Evolutionary conservation across 352 stramenopile species (phyloP), one percentile per base, ranked within the genome.

Genomic region (Pythium phragmitis): DNA sequence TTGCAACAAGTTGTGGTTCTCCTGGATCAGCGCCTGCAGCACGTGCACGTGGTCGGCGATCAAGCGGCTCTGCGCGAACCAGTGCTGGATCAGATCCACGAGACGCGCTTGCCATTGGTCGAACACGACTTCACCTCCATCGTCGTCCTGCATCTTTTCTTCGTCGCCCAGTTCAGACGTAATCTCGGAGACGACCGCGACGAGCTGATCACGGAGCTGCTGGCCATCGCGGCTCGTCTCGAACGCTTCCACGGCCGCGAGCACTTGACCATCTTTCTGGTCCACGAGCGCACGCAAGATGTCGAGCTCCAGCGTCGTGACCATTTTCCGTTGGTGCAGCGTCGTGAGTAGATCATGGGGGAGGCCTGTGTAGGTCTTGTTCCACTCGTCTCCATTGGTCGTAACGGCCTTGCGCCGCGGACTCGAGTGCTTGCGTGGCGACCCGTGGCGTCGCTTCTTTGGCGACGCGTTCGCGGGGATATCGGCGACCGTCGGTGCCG

Each of bases 1-100:
- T 56, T 92, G 76, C 45, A 92, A 39, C 46, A 92, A 65, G 46
- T 89, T 84, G 57, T 92, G 82, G 5, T 74, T 71, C 33, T 84
- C 72, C 4, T 47, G 51, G 0, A 88, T 74, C 57, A 92, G 72
- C 37, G 37, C 47, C 5, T 69, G 73, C 60, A 92, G 49, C 4
- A 80, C 80, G 1, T 48, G 70, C 0, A 73, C 78, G 12, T 83
- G 69, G 2, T 75, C 69, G 0, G 60, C 48, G 2, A 70, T 70
- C 23, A 92, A 57, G 0, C 70, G 28, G 14, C 69, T 50, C 1
- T 73, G 68, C 5, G 48, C 42, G 48, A 77, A 71, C 82, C 80
- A 90, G 34, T 69, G 66, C n/a, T 70, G 60, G 7, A 92, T 47
- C 13, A 88, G 67, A 9, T 77, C 76, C 2, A 63, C 67, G 39